Evolutionary conservation across 441 rosid genomes (phyloP).

Genomic region (Erysimum pusillum): DNA sequence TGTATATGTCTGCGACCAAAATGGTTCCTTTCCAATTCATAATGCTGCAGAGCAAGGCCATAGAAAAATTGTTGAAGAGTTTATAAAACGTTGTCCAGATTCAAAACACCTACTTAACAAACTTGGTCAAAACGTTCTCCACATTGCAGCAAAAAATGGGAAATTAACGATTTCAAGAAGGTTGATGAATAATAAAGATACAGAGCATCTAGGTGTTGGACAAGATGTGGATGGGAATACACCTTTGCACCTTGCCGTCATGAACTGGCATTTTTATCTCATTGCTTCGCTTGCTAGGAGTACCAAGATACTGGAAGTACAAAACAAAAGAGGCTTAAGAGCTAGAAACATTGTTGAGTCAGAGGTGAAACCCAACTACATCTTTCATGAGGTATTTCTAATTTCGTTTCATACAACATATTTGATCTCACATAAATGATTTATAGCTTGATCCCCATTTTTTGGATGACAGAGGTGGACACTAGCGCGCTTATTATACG

Average conservation of each 20-base stretch:
- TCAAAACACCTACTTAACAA: conserved; percentile 14
- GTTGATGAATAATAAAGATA: background rate
- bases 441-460: background rate
- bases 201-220: background rate
- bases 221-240: conserved; percentile 37
- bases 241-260: conserved; percentile 24
- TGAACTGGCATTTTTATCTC: background rate
- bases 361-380: background rate
- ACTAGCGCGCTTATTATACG: background rate
- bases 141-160: conserved; percentile 13
- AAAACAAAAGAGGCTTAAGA: background rate
- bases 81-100: conserved; percentile 23
- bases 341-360: conserved; percentile 5
- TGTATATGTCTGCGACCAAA: background rate
- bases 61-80: background rate
- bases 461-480: conserved; percentile 21
- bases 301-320: background rate
- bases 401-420: background rate
- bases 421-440: background rate
- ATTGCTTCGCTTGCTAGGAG: background rate
- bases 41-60: conserved; percentile 6
- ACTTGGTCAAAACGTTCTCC: conserved; percentile 31
- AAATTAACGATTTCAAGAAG: background rate
- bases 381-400: conserved; percentile 6
- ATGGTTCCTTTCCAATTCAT: conserved; percentile 42